A percentile compares a stretch with the other conserved stretches of the same genome.
Evolutionary conservation across 1,284 basidiomycete species (phyloP).

Genomic region (Ustilago trichophora): DNA sequence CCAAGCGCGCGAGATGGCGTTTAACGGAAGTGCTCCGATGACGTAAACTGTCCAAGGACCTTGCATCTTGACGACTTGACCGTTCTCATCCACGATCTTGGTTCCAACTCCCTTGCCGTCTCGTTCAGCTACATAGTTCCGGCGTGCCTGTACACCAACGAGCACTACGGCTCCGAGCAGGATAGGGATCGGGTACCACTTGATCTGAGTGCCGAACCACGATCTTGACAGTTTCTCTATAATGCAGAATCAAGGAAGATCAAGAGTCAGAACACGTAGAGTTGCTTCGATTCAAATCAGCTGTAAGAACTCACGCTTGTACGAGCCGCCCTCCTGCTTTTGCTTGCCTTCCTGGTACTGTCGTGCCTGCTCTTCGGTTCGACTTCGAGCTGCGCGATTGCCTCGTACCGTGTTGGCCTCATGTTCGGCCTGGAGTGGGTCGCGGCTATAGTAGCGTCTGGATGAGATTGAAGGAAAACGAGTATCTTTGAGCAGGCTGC

Average conservation of each 20-base stretch:
- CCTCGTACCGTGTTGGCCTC: slow-evolving; percentile 60
- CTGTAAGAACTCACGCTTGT: slow-evolving; percentile 20
- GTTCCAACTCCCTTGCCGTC: slow-evolving; percentile 41
- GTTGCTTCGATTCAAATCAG: no score
- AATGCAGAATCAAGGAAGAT: neutral
- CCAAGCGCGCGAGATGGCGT: slow-evolving; percentile 93
- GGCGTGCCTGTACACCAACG: slow-evolving; percentile 74
- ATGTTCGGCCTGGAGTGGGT: slow-evolving; percentile 57
- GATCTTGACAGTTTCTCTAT: slow-evolving; percentile 71
- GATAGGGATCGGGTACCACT: slow-evolving; percentile 94
- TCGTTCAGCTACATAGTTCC: slow-evolving; percentile 69
- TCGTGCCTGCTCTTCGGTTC: slow-evolving; percentile 25
- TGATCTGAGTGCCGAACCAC: slow-evolving; percentile 87
- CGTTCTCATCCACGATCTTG: slow-evolving; percentile 73
- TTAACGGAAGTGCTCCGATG: slow-evolving; percentile 89
- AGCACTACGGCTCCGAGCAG: slow-evolving; percentile 72
- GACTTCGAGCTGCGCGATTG: slow-evolving; percentile 45
- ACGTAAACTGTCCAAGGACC: slow-evolving; percentile 99
- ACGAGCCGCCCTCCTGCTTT: slow-evolving; percentile 3
- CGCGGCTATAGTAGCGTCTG: slow-evolving; percentile 36
- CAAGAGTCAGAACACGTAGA: no score
- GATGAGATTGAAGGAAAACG: neutral
- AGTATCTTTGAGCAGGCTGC: neutral
- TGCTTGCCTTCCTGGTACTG: slow-evolving; percentile 13
- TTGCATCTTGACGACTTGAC: slow-evolving; percentile 73